Evolutionary conservation across 805 yeast genomes (phyloP).

Genomic region (Saturnispora hagleri): DNA sequence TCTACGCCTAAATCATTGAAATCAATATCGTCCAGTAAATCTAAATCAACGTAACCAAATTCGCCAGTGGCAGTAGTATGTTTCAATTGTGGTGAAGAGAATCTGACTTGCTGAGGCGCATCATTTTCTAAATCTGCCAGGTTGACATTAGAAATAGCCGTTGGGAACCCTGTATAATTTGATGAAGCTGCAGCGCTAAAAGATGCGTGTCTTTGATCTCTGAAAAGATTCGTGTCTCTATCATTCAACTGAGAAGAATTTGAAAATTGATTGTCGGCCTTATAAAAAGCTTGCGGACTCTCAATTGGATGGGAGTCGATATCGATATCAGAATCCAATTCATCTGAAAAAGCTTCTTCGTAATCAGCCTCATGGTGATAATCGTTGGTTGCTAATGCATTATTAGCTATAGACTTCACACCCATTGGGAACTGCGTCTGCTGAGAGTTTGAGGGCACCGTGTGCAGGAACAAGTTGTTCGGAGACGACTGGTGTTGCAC

Average conservation of each 20-base stretch:
- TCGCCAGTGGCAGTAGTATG: conserved; percentile 23
- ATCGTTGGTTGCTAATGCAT: background rate
- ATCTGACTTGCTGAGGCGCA: conserved; percentile 64
- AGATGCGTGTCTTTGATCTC: conserved; percentile 43
- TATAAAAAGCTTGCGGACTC: conserved; percentile 12
- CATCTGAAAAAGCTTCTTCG: conserved; percentile 5
- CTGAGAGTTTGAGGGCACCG: background rate
- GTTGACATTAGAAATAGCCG: conserved; percentile 8
- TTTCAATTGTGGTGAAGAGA: conserved; percentile 64
- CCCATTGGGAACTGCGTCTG: background rate
- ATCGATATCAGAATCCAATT: conserved; percentile 13
- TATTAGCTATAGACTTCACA: background rate
- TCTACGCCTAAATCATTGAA: conserved; percentile 20
- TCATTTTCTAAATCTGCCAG: conserved; percentile 21
- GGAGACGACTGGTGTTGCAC: background rate
- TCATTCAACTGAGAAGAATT: background rate
- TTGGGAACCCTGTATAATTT: conserved; percentile 42
- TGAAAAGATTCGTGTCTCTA: conserved; percentile 9
- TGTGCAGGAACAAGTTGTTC: conserved; percentile 1
- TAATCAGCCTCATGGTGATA: background rate
- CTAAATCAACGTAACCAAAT: conserved; percentile 28
- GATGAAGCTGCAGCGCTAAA: conserved; percentile 55
- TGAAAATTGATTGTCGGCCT: background rate
- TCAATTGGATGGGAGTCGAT: conserved; percentile 7
- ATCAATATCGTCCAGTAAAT: conserved; percentile 19